Conservation (phyloP, 805 yeast species). For the Teunomyces gatunensis region DNA sequence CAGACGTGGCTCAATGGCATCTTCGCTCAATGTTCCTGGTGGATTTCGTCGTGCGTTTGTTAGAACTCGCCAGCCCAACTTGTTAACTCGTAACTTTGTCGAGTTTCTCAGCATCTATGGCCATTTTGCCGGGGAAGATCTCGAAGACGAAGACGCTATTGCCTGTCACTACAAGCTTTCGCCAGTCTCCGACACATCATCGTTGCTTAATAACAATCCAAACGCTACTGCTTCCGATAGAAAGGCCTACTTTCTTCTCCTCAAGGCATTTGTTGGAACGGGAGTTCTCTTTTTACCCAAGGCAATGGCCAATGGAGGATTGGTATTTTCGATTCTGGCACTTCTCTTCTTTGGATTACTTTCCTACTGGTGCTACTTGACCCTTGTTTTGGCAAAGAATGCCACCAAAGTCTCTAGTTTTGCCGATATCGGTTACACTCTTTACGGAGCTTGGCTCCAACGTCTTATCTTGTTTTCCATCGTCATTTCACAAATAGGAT, state of each 20-base stretch:
- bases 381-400: slow-evolving; percentile 56
- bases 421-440: slow-evolving; percentile 66
- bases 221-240: slow-evolving; percentile 68
- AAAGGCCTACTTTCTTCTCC: slow-evolving; percentile 67
- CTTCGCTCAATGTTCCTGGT: slow-evolving; percentile 73
- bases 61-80: slow-evolving; percentile 36
- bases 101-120: slow-evolving; percentile 79
- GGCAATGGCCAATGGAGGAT: slow-evolving; percentile 73
- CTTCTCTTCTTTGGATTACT: slow-evolving; percentile 61
- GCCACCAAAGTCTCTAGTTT: slow-evolving; percentile 68
- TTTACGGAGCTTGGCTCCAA: slow-evolving; percentile 68
- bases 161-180: slow-evolving; percentile 43
- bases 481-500: slow-evolving; percentile 72
- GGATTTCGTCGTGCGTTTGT: slow-evolving; percentile 77
- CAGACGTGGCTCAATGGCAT: slow-evolving; percentile 63
- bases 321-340: slow-evolving; percentile 52
- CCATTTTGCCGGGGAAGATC: slow-evolving; percentile 81
- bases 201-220: slow-evolving; percentile 15
- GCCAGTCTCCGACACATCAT: slow-evolving; percentile 39
- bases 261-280: slow-evolving; percentile 77
- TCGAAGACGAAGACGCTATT: slow-evolving; percentile 63
- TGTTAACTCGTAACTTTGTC: slow-evolving; percentile 67
- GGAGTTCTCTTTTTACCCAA: slow-evolving; percentile 70
- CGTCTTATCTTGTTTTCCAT: slow-evolving; percentile 60
- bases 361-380: slow-evolving; percentile 77